A percentile compares a stretch with the other conserved stretches of the same genome.
phyloP scores from a whole-genome alignment of 805 yeast genomes.

The Priceomyces haplophilus region DNA sequence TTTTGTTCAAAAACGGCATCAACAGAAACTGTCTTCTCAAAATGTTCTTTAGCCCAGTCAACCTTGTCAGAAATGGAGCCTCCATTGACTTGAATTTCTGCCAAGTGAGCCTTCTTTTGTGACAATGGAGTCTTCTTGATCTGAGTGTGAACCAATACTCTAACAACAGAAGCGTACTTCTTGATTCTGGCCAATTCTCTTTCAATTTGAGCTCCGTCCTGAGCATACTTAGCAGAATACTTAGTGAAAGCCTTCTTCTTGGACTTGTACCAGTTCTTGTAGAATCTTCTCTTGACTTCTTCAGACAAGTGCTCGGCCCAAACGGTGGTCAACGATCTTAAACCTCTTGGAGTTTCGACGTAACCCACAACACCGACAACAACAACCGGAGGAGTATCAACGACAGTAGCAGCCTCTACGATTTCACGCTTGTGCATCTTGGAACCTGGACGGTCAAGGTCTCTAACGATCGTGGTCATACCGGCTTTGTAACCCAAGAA shows the following conservation, averaged over 20 bases:
- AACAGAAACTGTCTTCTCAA: conserved; percentile 97
- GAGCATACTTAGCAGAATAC: conserved; percentile 97
- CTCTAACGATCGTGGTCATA: conserved; percentile 99
- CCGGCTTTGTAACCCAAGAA: conserved; percentile 99
- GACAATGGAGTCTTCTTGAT: conserved; percentile 97
- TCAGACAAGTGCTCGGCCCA: conserved; percentile 99
- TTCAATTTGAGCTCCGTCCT: conserved; percentile 82
- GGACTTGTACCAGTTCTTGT: conserved; percentile 99
- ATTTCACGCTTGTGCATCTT: conserved; percentile 99
- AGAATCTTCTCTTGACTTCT: conserved; percentile 99
- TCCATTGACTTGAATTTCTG: conserved; percentile 99
- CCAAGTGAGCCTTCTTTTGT: conserved; percentile 99
- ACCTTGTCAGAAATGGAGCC: conserved; percentile 97
- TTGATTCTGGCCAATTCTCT: conserved; percentile 97
- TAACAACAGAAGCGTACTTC: conserved; percentile 97
- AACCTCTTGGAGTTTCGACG: conserved; percentile 99
- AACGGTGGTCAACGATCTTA: conserved; percentile 98
- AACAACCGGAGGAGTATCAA: conserved; percentile 98
- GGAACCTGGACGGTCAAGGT: conserved; percentile 99
- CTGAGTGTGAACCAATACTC: conserved; percentile 99
- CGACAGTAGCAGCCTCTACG: conserved; percentile 99
- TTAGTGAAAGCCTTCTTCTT: conserved; percentile 99
- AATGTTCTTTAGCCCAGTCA: conserved; percentile 97
- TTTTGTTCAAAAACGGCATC: conserved; percentile 97
- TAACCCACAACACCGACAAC: conserved; percentile 99